A percentile compares a stretch with the other conserved stretches of the same genome.
Evolutionary conservation across 352 stramenopile species (phyloP).

Genomic region (Blastocystis sp.): DNA sequence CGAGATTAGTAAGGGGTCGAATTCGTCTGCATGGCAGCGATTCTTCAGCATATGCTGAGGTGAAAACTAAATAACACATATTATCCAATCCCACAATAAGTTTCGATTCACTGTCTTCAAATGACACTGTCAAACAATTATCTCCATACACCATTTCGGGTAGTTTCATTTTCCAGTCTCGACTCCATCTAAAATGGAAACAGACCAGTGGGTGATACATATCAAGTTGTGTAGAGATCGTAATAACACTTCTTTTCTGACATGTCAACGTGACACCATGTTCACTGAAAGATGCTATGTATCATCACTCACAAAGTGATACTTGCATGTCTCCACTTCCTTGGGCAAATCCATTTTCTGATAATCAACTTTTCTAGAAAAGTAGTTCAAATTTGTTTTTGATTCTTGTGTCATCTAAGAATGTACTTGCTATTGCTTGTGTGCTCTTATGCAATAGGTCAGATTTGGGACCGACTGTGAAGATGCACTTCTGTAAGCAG

Average conservation of each 20-base stretch:
- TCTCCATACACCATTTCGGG: conserved; percentile 32
- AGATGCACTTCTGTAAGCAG: conserved; percentile 59
- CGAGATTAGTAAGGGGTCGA: conserved; percentile 30
- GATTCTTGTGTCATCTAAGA: too few relatives aligned
- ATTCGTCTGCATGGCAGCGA: conserved; percentile 11
- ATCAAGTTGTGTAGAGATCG: not conserved
- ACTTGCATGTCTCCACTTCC: not conserved
- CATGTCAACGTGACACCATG: not conserved
- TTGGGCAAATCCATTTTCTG: not conserved
- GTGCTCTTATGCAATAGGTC: not conserved
- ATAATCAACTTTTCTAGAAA: not conserved
- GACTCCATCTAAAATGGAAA: conserved; percentile 15
- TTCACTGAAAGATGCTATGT: not conserved
- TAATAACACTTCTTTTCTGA: not conserved
- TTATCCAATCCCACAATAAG: not conserved
- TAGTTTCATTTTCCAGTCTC: conserved; percentile 47
- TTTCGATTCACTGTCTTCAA: not conserved
- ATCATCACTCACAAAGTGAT: not conserved
- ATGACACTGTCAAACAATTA: not conserved
- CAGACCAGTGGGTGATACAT: not conserved
- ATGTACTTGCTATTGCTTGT: not conserved
- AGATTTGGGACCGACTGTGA: not conserved
- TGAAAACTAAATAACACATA: not conserved
- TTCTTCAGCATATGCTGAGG: not conserved
- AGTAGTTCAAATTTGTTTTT: not conserved